Percentiles rank a stretch among this genome's conserved stretches.
Evolutionary conservation across 208 protist species (phyloP).

Genomic region (Phytomonas serpens): DNA sequence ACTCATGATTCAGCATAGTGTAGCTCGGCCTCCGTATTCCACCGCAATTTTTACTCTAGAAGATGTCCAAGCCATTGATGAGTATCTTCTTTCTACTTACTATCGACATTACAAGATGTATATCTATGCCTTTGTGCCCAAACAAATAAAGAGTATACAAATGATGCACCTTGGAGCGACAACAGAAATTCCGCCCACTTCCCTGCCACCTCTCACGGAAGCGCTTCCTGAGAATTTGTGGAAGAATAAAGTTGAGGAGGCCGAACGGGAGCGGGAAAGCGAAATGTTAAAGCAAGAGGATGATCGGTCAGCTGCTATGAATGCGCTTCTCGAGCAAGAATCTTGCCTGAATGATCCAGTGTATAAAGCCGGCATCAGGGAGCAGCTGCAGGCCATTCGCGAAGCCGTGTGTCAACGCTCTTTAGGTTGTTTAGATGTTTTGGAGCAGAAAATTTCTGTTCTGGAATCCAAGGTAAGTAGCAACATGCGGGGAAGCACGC

Average conservation of each 20-base stretch:
- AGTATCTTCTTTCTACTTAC: slow-evolving; percentile 83
- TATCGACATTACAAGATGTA: slow-evolving; percentile 92
- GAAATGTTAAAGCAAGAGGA: slow-evolving; percentile 33
- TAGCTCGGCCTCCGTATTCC: slow-evolving; percentile 81
- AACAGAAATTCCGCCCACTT: slow-evolving; percentile 38
- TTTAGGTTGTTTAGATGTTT: slow-evolving; percentile 45
- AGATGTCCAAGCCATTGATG: slow-evolving; percentile 80
- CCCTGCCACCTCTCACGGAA: slow-evolving; percentile 43
- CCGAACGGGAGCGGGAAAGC: slow-evolving; percentile 42
- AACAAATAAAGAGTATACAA: slow-evolving; percentile 45
- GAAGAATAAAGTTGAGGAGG: slow-evolving; percentile 62
- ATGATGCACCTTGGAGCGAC: slow-evolving; percentile 29
- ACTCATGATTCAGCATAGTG: slow-evolving; percentile 75
- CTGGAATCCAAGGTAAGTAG: slow-evolving; percentile 74
- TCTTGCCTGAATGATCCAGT: slow-evolving; percentile 38
- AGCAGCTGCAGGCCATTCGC: slow-evolving; percentile 73
- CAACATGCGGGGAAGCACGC: slow-evolving; percentile 10
- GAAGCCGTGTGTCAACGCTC: slow-evolving; percentile 47
- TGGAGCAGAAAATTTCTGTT: slow-evolving; percentile 59
- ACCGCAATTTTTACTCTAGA: slow-evolving; percentile 71
- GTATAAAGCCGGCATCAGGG: slow-evolving; percentile 61
- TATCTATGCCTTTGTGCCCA: slow-evolving; percentile 77
- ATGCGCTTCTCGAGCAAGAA: slow-evolving; percentile 30
- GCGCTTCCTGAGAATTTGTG: slow-evolving; percentile 54
- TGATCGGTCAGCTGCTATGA: slow-evolving; percentile 26